Evolutionary conservation across 1,284 basidiomycete genomes (phyloP).

Genomic region (Cryptococcus sp.): DNA sequence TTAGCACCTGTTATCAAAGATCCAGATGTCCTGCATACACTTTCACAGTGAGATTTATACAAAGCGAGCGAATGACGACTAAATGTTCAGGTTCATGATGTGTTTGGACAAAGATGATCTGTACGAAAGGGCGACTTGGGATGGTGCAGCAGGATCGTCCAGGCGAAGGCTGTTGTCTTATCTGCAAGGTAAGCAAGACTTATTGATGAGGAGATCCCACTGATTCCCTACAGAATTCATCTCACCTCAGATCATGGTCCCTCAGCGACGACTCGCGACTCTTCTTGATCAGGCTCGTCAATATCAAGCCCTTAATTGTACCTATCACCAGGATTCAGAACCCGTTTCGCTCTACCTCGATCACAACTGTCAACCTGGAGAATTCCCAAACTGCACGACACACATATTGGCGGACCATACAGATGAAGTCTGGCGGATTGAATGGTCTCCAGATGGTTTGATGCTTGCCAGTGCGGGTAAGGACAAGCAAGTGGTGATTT

Average conservation of each 20-base stretch:
- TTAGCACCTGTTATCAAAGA: conserved; percentile 73
- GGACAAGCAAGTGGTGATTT: conserved; percentile 83
- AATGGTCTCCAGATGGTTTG: conserved; percentile 86
- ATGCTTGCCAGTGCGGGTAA: conserved; percentile 82
- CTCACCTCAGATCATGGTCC: conserved; percentile 86
- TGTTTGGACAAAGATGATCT: conserved; percentile 79
- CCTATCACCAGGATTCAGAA: conserved; percentile 67
- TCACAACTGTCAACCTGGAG: conserved; percentile 70
- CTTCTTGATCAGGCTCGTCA: conserved; percentile 80
- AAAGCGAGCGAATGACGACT: background rate
- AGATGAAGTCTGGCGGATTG: conserved; percentile 93
- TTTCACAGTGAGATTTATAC: conserved; percentile 66
- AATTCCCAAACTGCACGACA: conserved; percentile 80
- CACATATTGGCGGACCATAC: conserved; percentile 77
- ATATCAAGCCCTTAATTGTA: conserved; percentile 70
- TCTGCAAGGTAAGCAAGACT: conserved; percentile 65
- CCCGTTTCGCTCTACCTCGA: conserved; percentile 77
- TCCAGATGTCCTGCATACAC: conserved; percentile 69
- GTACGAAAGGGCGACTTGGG: conserved; percentile 76
- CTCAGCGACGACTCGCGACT: conserved; percentile 75
- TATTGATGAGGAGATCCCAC: background rate
- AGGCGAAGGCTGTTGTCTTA: conserved; percentile 68
- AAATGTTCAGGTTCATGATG: conserved; percentile 69
- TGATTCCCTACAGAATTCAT: conserved; percentile 69
- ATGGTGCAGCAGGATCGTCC: conserved; percentile 76